Evolutionary conservation across 208 protist genomes (phyloP).

Genomic region (Leishmania braziliensis): DNA sequence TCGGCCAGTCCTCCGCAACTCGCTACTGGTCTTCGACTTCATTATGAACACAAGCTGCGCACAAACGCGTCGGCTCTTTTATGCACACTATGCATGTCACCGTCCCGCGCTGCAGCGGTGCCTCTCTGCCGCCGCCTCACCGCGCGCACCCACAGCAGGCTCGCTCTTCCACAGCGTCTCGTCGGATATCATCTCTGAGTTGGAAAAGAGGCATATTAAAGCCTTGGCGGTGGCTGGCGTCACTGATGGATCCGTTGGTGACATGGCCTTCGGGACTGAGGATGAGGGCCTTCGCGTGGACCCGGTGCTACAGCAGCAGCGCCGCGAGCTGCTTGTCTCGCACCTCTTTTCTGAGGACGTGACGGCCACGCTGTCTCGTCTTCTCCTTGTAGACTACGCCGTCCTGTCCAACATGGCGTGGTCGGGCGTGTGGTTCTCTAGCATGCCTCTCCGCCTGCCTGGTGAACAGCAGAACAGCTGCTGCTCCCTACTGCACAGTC

Average conservation of each 20-base stretch:
- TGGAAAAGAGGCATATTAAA: conserved; percentile 14
- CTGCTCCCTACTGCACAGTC: conserved; percentile 42
- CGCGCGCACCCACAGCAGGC: not conserved
- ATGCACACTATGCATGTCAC: conserved; percentile 27
- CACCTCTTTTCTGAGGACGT: conserved; percentile 57
- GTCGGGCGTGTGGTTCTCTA: conserved; percentile 44
- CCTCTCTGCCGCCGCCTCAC: not conserved
- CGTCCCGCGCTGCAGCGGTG: conserved; percentile 9
- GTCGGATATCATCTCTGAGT: conserved; percentile 6
- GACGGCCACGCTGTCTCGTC: conserved; percentile 48
- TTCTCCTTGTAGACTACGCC: conserved; percentile 54
- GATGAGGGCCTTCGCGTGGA: conserved; percentile 40
- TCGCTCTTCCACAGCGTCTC: conserved; percentile 26
- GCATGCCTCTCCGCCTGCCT: not conserved
- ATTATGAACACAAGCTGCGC: conserved; percentile 33
- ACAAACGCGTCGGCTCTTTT: conserved; percentile 33
- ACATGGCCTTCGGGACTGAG: not conserved
- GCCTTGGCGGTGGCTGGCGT: not conserved
- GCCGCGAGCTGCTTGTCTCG: conserved; percentile 49
- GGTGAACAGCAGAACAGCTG: not conserved
- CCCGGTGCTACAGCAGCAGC: conserved; percentile 49
- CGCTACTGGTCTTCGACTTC: conserved; percentile 44
- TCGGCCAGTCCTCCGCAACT: conserved; percentile 19
- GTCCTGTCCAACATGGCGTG: conserved; percentile 32
- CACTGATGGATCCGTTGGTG: conserved; percentile 1